phyloP scores from a whole-genome alignment of 768 basidiomycete species.

The Leccinum sublutescens region DNA sequence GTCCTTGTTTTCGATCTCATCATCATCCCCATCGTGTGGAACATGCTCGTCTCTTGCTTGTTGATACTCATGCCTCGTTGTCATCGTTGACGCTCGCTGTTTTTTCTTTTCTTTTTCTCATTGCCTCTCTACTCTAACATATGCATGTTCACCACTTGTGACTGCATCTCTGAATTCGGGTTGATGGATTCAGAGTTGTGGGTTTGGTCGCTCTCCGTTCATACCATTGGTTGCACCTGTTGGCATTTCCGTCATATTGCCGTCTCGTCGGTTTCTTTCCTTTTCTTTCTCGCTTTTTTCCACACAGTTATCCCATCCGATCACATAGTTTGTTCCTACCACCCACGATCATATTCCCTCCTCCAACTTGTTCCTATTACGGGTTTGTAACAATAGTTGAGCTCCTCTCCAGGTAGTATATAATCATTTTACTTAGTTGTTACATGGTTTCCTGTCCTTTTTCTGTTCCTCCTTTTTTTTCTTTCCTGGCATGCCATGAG shows the following conservation, averaged over 20 bases:
- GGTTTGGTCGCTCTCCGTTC: constrained; percentile 9
- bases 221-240: constrained; percentile 21
- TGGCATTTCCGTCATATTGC: constrained; percentile 11
- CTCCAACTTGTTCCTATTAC: constrained; percentile 30
- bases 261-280: not conserved
- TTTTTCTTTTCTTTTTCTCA: constrained; percentile 6
- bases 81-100: constrained; percentile 11
- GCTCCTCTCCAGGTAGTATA: constrained; percentile 21
- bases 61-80: constrained; percentile 9
- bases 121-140: constrained; percentile 18
- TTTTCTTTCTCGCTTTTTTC: not conserved
- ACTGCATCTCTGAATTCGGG: constrained; percentile 10
- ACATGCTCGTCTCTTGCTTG: constrained; percentile 23
- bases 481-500: constrained; percentile 1
- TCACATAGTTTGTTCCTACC: constrained; percentile 11
- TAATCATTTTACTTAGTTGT: constrained; percentile 22
- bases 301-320: constrained; percentile 15
- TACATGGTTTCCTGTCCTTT: constrained; percentile 4
- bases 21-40: constrained; percentile 14
- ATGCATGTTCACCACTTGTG: constrained; percentile 9
- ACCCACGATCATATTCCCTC: constrained; percentile 16
- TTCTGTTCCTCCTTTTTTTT: not conserved
- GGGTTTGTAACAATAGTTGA: constrained; percentile 32
- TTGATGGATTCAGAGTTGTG: constrained; percentile 10
- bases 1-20: constrained; percentile 15